Conservation (phyloP, 1,284 basidiomycete genomes). For the Fomes fomentarius region DNA sequence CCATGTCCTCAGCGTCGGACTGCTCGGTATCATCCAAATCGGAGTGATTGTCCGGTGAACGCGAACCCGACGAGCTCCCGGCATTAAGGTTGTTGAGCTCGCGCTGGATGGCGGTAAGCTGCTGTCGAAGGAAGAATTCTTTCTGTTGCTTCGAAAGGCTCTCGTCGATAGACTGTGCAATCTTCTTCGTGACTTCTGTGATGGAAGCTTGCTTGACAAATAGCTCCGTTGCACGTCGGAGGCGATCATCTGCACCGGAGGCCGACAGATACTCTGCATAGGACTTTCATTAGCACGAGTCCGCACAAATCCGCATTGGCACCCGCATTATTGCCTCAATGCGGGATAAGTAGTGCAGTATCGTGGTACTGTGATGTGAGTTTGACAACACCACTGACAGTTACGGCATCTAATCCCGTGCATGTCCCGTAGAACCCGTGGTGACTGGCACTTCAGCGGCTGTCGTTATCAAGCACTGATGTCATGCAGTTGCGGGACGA, state of each 20-base stretch:
- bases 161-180: slow-evolving; percentile 77
- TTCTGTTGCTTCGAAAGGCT: slow-evolving; percentile 82
- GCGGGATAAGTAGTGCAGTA: too few relatives aligned
- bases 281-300: neutral
- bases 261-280: slow-evolving; percentile 66
- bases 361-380: too few relatives aligned
- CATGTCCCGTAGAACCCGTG: too few relatives aligned
- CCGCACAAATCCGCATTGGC: too few relatives aligned
- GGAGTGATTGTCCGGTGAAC: slow-evolving; percentile 28
- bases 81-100: slow-evolving; percentile 71
- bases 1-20: slow-evolving; percentile 78
- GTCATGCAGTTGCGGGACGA: too few relatives aligned
- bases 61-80: neutral
- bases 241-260: slow-evolving; percentile 57
- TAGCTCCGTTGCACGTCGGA: slow-evolving; percentile 65
- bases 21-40: slow-evolving; percentile 77
- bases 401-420: too few relatives aligned
- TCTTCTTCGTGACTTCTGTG: slow-evolving; percentile 76
- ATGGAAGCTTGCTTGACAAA: slow-evolving; percentile 76
- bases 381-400: too few relatives aligned
- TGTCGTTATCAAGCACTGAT: too few relatives aligned
- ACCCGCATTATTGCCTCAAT: too few relatives aligned
- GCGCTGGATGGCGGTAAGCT: slow-evolving; percentile 87
- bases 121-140: slow-evolving; percentile 83
- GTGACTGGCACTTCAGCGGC: too few relatives aligned